Percentiles rank a stretch among this genome's conserved stretches.
phyloP scores from a whole-genome alignment of 2,329 filamentous ascomycete species.

The Proliferodiscus dingleyae region DNA sequence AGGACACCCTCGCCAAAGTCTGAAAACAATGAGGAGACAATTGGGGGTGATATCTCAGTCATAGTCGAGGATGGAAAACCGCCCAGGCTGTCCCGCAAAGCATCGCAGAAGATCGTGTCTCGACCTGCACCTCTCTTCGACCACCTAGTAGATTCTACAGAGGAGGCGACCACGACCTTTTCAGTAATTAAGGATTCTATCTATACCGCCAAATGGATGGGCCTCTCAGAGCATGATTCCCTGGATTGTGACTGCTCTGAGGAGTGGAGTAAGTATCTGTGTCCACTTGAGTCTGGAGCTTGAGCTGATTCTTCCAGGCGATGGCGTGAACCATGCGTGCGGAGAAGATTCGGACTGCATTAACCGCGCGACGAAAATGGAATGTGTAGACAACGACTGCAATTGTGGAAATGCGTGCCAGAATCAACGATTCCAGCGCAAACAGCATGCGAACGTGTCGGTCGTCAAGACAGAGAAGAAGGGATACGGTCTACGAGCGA shows the following conservation, averaged over 20 bases:
- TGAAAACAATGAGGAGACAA: slow-evolving; percentile 44
- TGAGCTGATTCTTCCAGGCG: slow-evolving; percentile 41
- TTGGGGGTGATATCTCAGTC: slow-evolving; percentile 56
- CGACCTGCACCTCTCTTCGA: slow-evolving; percentile 63
- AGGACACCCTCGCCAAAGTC: slow-evolving; percentile 29
- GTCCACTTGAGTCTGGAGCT: slow-evolving; percentile 10
- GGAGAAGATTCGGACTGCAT: slow-evolving; percentile 97
- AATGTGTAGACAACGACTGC: slow-evolving; percentile 78
- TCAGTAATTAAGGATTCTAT: slow-evolving; percentile 78
- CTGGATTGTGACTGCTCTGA: slow-evolving; percentile 93
- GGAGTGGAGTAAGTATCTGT: slow-evolving; percentile 76
- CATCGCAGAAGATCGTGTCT: slow-evolving; percentile 63
- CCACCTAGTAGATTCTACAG: slow-evolving; percentile 72
- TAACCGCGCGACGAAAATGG: slow-evolving; percentile 96
- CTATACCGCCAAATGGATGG: slow-evolving; percentile 88
- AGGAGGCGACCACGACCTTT: slow-evolving; percentile 71
- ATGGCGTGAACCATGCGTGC: slow-evolving; percentile 74
- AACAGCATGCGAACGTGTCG: slow-evolving; percentile 82
- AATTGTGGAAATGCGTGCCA: slow-evolving; percentile 84
- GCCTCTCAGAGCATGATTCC: slow-evolving; percentile 81
- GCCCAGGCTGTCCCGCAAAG: slow-evolving; percentile 68
- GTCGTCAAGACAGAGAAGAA: slow-evolving; percentile 99
- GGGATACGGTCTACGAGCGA: slow-evolving; percentile 83
- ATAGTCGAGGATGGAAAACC: slow-evolving; percentile 61
- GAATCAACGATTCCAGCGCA: slow-evolving; percentile 90